phyloP scores from a whole-genome alignment of 495 filamentous ascomycete genomes.

The Neurospora terricola region DNA sequence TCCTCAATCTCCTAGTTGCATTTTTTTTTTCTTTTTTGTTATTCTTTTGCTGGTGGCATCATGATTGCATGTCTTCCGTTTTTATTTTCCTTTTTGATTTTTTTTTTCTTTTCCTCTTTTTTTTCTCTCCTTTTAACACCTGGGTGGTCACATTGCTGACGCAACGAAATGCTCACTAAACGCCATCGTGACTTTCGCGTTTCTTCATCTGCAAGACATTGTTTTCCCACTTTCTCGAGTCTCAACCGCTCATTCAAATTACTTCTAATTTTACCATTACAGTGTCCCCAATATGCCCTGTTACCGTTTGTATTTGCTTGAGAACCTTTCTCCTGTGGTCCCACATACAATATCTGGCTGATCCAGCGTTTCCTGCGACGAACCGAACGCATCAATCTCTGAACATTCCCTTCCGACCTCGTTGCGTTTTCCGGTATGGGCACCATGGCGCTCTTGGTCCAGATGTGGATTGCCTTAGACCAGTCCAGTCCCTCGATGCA shows the following conservation, averaged over 20 bases:
- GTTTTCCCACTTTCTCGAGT: not conserved
- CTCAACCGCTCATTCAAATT: not conserved
- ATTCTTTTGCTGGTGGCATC: not conserved
- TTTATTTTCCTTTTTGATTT: not conserved
- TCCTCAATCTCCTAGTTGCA: not conserved
- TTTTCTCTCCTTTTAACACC: not conserved
- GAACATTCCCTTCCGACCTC: constrained; percentile 29
- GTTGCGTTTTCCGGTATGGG: constrained; percentile 51
- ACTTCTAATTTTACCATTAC: not conserved
- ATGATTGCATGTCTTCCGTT: not conserved
- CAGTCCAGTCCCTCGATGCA: constrained; percentile 51
- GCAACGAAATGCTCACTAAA: not conserved
- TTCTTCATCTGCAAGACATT: not conserved
- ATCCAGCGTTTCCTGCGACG: constrained; percentile 28
- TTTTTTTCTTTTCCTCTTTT: not conserved
- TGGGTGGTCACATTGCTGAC: not conserved
- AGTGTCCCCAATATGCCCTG: not conserved
- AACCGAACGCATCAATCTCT: constrained; percentile 27
- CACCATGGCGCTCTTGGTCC: constrained; percentile 50
- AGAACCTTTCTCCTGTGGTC: not conserved
- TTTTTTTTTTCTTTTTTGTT: not conserved
- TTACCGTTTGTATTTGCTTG: not conserved
- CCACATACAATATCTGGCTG: constrained; percentile 26
- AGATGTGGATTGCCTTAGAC: constrained; percentile 48
- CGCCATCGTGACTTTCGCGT: not conserved